A percentile compares a stretch with the other conserved stretches of the same genome.
phyloP scores from a whole-genome alignment of 148 eudicot genomes.

The Arbutus unedo region DNA sequence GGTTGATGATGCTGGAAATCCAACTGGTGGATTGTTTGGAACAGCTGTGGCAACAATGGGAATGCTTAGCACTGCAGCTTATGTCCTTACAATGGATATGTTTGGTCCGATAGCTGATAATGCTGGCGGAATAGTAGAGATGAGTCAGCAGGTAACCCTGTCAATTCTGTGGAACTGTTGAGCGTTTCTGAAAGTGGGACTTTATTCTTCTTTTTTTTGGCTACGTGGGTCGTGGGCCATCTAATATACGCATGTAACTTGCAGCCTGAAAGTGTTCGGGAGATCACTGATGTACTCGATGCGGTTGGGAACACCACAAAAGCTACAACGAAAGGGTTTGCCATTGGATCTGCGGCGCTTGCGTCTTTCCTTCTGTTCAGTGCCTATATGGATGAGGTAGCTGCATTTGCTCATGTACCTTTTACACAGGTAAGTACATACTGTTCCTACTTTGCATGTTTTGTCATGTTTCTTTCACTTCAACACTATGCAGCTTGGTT shows the following conservation, averaged over 20 bases:
- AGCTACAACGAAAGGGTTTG: constrained; percentile 99
- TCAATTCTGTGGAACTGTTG: constrained; percentile 13
- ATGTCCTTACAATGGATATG: constrained; percentile 99
- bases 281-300: constrained; percentile 94
- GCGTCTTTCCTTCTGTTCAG: constrained; percentile 98
- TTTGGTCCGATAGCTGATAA: constrained; percentile 99
- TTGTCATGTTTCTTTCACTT: constrained; percentile 16
- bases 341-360: constrained; percentile 98
- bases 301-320: constrained; percentile 99
- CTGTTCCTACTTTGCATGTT: constrained; percentile 16
- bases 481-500: not conserved
- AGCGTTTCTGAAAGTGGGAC: not conserved
- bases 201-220: constrained; percentile 10
- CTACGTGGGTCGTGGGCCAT: constrained; percentile 12
- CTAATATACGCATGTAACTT: constrained; percentile 11
- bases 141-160: constrained; percentile 91
- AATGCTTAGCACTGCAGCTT: constrained; percentile 99
- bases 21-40: constrained; percentile 97
- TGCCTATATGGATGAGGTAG: constrained; percentile 99
- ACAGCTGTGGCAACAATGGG: constrained; percentile 99
- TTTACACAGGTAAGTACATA: constrained; percentile 63
- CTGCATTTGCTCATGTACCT: constrained; percentile 69
- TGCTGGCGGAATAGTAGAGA: constrained; percentile 99
- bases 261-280: constrained; percentile 98
- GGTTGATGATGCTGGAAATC: constrained; percentile 86